Percentiles rank a stretch among this genome's conserved stretches.
Conservation (phyloP, 2,329 filamentous ascomycete species). For the Rasamsonia emersonii region DNA sequence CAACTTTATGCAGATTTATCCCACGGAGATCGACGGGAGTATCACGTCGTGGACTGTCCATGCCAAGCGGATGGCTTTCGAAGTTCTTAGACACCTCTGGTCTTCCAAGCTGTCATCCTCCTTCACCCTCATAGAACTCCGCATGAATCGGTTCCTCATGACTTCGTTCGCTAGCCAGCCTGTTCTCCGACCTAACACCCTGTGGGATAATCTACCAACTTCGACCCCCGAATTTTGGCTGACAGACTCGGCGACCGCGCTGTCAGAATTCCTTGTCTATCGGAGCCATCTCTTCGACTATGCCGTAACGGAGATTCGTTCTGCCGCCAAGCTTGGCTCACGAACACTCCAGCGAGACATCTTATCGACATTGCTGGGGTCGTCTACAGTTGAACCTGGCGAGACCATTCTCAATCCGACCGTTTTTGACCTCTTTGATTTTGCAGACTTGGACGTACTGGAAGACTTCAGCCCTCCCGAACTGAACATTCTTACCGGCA, state of each 20-base stretch:
- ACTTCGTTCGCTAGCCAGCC: constrained; percentile 63
- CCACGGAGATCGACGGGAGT: constrained; percentile 51
- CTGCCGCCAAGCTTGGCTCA: constrained; percentile 61
- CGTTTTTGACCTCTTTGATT: constrained; percentile 90
- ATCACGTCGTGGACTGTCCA: constrained; percentile 62
- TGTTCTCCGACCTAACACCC: constrained; percentile 58
- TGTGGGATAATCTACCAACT: constrained; percentile 65
- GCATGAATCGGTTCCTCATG: constrained; percentile 71
- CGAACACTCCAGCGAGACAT: constrained; percentile 62
- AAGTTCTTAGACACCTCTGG: constrained; percentile 75
- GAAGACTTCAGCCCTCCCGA: constrained; percentile 41
- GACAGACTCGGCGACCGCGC: constrained; percentile 56
- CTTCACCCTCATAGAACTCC: constrained; percentile 69
- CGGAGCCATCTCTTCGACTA: constrained; percentile 77
- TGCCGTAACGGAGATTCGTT: constrained; percentile 72
- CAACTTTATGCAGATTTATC: constrained; percentile 60
- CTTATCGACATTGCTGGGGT: constrained; percentile 62
- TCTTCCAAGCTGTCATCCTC: constrained; percentile 67
- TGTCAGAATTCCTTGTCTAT: constrained; percentile 68
- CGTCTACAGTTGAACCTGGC: constrained; percentile 56
- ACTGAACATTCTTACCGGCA: constrained; percentile 52
- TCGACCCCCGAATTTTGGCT: constrained; percentile 58
- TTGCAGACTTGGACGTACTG: constrained; percentile 58
- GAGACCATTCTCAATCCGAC: constrained; percentile 61
- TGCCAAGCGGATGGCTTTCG: constrained; percentile 60